phyloP scores from a whole-genome alignment of 2,329 filamentous ascomycete genomes.

The Fusarium sp. region DNA sequence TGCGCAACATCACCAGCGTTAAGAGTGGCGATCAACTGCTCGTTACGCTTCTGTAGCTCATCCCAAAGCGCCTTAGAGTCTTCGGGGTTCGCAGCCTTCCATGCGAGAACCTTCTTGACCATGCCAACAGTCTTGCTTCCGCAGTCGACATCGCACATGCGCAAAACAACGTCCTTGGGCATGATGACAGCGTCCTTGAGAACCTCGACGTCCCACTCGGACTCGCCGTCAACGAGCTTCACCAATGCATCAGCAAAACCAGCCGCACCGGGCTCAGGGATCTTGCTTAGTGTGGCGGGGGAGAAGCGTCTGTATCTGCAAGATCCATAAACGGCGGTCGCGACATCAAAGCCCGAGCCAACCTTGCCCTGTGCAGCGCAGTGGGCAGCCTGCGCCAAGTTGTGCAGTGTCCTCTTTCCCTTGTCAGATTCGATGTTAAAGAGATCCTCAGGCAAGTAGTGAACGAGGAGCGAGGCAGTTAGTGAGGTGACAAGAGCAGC shows the following conservation, averaged over 20 bases:
- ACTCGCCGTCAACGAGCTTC: conserved; percentile 71
- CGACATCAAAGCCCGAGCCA: conserved; percentile 95
- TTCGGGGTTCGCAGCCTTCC: conserved; percentile 74
- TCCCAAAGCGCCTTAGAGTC: conserved; percentile 80
- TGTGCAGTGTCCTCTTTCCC: conserved; percentile 78
- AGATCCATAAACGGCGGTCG: conserved; percentile 90
- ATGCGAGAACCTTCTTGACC: conserved; percentile 91
- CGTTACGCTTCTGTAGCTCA: conserved; percentile 78
- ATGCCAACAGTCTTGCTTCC: conserved; percentile 94
- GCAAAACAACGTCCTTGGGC: conserved; percentile 78
- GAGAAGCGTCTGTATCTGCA: conserved; percentile 95
- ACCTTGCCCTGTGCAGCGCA: conserved; percentile 97
- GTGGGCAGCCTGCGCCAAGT: conserved; percentile 92
- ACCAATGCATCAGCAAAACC: conserved; percentile 76
- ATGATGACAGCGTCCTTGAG: conserved; percentile 75
- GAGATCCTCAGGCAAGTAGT: conserved; percentile 71
- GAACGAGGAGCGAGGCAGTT: conserved; percentile 78
- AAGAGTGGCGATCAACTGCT: conserved; percentile 74
- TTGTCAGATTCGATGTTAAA: conserved; percentile 68
- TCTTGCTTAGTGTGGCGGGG: conserved; percentile 73
- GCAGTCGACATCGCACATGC: conserved; percentile 97
- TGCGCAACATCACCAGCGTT: conserved; percentile 59
- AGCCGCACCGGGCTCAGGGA: conserved; percentile 74
- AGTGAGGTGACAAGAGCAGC: conserved; percentile 93
- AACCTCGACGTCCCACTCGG: conserved; percentile 84